Evolutionary conservation across 192 early-diverging fungal genomes (phyloP), one percentile per base, ranked within the genome.

Genomic region (Entomortierella chlamydospora): DNA sequence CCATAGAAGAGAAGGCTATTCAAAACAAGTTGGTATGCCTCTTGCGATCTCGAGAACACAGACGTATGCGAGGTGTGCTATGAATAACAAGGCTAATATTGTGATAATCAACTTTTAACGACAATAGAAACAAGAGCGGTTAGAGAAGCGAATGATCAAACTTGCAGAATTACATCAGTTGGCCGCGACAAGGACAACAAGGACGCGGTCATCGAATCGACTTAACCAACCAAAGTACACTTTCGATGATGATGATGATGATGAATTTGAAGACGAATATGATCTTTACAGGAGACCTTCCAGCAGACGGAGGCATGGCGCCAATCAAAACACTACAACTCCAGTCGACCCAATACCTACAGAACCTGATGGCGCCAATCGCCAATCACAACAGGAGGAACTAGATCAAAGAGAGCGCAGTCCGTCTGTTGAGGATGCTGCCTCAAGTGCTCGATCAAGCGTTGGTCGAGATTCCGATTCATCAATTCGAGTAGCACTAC

Each of bases 151-250:
- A 31, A 61, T 79, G 57, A 61, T 53, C 0, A 64, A 31, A 29
- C 26, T 79, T 2, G 76, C 76, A 28, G 56, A 60, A n/a, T 52
- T 70, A 10, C 76, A 79, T 31, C 61, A 79, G 18, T 41, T 79
- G 50, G 76, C 76, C 18, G 76, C 76, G 0, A 70, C 68, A 45
- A 70, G 68, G 50, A 60, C 76, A 20, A 79, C 76, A 2, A 51
- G 76, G 59, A 79, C 76, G 20, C 54, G 76, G 3, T 79, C 76
- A 8, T 79, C 76, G 0, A 79, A 79, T 25, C 61, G 76, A 17
- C 15, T 70, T 37, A 79, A 79, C 9, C 57, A 58, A 18, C 68
- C 68, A 18, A 70, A 70, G 51, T 79, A 79, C 30, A 79, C 54
- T 2, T 79, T 70, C 37, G 76, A 79, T 25, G 76, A 79, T 12